phyloP scores from a whole-genome alignment of 2,329 filamentous ascomycete genomes.

The Penicillium sp. region DNA sequence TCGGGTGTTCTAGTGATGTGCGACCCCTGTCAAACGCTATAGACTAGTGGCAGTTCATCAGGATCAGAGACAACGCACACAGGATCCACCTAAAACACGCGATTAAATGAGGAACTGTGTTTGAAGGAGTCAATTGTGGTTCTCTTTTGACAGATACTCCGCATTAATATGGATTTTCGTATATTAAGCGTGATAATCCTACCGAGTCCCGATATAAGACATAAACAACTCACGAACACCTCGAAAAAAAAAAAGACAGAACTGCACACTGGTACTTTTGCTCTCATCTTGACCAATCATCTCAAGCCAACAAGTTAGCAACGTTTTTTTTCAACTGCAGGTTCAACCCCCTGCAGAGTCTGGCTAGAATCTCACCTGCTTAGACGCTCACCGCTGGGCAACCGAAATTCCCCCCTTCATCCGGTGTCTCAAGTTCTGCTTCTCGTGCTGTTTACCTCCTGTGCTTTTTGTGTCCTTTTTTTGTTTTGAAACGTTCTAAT shows the following conservation, averaged over 20 bases:
- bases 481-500: conserved; percentile 22
- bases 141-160: neutral
- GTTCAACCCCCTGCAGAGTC: conserved; percentile 26
- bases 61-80: conserved; percentile 7
- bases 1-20: neutral
- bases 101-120: neutral
- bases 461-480: conserved; percentile 12
- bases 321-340: conserved; percentile 4
- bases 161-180: neutral
- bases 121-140: neutral
- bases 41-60: neutral
- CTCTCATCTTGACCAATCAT: conserved; percentile 7
- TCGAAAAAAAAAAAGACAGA: neutral
- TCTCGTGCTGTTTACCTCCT: conserved; percentile 10
- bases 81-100: neutral
- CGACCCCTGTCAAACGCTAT: neutral
- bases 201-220: neutral
- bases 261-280: neutral
- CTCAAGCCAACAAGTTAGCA: neutral
- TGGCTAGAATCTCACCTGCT: conserved; percentile 14
- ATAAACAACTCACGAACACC: neutral
- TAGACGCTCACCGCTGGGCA: conserved; percentile 31
- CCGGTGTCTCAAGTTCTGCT: conserved; percentile 13
- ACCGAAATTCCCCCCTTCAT: conserved; percentile 24
- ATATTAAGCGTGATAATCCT: neutral